A percentile compares a stretch with the other conserved stretches of the same genome.
phyloP scores from a whole-genome alignment of 169 alveolate species.

The Cryptosporidium canis region DNA sequence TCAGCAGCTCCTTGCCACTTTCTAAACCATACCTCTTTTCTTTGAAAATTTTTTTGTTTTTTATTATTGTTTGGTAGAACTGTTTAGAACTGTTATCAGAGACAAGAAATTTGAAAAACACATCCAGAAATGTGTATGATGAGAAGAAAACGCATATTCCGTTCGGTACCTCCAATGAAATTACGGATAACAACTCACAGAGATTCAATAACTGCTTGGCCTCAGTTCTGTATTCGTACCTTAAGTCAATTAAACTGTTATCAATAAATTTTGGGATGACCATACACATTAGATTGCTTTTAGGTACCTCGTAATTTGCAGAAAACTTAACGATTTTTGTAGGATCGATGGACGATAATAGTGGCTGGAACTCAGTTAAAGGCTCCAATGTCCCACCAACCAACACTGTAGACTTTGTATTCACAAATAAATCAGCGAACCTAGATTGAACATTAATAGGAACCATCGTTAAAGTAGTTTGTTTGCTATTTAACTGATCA shows the following conservation, averaged over 20 bases:
- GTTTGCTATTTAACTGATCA: not conserved
- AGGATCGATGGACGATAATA: conserved; percentile 14
- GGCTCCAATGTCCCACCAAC: conserved; percentile 84
- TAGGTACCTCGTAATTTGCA: conserved; percentile 66
- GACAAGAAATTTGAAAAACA: conserved; percentile 66
- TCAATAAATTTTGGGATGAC: conserved; percentile 28
- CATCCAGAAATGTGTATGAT: conserved; percentile 76
- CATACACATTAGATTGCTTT: conserved; percentile 40
- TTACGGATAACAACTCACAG: conserved; percentile 67
- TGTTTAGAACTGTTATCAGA: conserved; percentile 40
- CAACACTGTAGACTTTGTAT: conserved; percentile 75
- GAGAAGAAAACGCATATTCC: conserved; percentile 84
- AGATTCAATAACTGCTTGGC: conserved; percentile 71
- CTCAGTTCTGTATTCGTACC: conserved; percentile 75
- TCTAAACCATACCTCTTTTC: conserved; percentile 54
- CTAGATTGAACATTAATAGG: conserved; percentile 75
- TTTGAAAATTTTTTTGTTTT: conserved; percentile 73
- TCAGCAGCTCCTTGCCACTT: conserved; percentile 30
- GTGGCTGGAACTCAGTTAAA: conserved; percentile 78
- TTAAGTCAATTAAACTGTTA: conserved; percentile 73
- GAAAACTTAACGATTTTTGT: conserved; percentile 23
- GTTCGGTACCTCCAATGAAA: conserved; percentile 76
- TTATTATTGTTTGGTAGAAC: conserved; percentile 38
- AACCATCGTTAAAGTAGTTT: conserved; percentile 66
- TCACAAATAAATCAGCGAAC: conserved; percentile 66